A percentile compares a stretch with the other conserved stretches of the same genome.
Evolutionary conservation across 2,329 filamentous ascomycete genomes (phyloP).

Genomic region (Fusarium algeriense): DNA sequence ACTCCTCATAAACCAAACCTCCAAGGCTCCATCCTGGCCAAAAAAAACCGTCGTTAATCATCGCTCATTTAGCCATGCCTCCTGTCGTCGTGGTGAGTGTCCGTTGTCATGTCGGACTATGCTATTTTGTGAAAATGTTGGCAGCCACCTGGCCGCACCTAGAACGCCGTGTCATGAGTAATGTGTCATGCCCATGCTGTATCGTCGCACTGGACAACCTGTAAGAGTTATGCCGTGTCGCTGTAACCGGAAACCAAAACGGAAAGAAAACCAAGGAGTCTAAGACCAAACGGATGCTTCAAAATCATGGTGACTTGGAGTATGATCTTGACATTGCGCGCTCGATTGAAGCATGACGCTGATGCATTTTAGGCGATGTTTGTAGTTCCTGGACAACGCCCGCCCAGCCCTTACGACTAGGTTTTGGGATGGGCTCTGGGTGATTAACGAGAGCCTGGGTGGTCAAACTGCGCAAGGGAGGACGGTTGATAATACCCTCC

Average conservation of each 20-base stretch:
- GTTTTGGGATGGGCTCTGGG: conserved; percentile 60
- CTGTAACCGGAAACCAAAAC: conserved; percentile 33
- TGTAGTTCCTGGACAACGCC: conserved; percentile 74
- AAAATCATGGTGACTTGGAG: conserved; percentile 49
- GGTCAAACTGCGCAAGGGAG: conserved; percentile 65
- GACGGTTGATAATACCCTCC: conserved; percentile 60
- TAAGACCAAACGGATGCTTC: conserved; percentile 13
- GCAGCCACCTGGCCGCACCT: conserved; percentile 25
- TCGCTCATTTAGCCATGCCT: conserved; percentile 42
- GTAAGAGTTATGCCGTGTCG: conserved; percentile 35
- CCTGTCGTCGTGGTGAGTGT: conserved; percentile 20
- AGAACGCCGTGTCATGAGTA: conserved; percentile 43
- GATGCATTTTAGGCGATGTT: conserved; percentile 69
- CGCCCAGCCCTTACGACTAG: conserved; percentile 67
- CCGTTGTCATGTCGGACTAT: conserved; percentile 27
- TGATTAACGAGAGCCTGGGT: conserved; percentile 65
- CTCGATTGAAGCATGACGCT: conserved; percentile 73
- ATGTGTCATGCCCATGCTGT: conserved; percentile 31
- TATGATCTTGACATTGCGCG: conserved; percentile 60
- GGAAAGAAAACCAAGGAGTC: conserved; percentile 36
- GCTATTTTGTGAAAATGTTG: conserved; percentile 39
- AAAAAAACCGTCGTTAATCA: conserved; percentile 45
- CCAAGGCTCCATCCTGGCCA: conserved; percentile 21
- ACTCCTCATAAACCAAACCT: conserved; percentile 34
- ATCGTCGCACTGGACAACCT: conserved; percentile 35